Evolutionary conservation across 2,329 filamentous ascomycete genomes (phyloP), one percentile per base, ranked within the genome.

Genomic region (Pyricularia grisea): DNA sequence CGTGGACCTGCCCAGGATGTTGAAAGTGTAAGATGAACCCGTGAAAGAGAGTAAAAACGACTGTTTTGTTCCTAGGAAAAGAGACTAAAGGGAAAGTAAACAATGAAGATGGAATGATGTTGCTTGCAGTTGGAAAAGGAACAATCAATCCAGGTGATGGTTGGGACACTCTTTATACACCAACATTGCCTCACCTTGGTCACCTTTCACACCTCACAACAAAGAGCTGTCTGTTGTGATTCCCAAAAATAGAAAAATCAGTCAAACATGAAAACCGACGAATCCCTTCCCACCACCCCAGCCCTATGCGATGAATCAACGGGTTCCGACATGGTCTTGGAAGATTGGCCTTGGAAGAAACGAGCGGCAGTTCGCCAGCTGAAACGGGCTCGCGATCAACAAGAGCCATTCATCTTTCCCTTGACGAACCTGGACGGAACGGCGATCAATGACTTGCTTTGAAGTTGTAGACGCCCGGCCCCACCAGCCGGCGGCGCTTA

Each of bases 1-100:
- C 7, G 42, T 67, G 65, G 65, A 31, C 65, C 65, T 67, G 65
- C 65, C 65, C 65, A 67, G 27, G 36, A 58, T 55, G 25, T 5
- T 36, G 30, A 12, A 17, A 17, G 4, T 7, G 27, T 12, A 17
- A 17, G 27, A 30, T n/a, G 17, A 63, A 27, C 60, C 60, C 25
- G 23, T 63, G 60, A 63, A 63, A 14, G 60, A 63, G 27, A 30
- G 60, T 63, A 3, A 28, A 63, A 23, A 63, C 25, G 60, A 63
- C 4, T 50, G 42, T 50, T 50, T 50, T 30, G 2, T 27, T 17
- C 58, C 60, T 17, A 58, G 65, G 31, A 66, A 58, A 67, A 66
- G 65, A 55, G 33, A 50, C 63, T 11, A 23, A 25, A 65, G 20
- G 25, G 23, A 65, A 65, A 14, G 28, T 23, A 25, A 36, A 36